Base-by-base conservation (phyloP, 495 filamentous ascomycete species). In the Daldinia grandis region DNA sequence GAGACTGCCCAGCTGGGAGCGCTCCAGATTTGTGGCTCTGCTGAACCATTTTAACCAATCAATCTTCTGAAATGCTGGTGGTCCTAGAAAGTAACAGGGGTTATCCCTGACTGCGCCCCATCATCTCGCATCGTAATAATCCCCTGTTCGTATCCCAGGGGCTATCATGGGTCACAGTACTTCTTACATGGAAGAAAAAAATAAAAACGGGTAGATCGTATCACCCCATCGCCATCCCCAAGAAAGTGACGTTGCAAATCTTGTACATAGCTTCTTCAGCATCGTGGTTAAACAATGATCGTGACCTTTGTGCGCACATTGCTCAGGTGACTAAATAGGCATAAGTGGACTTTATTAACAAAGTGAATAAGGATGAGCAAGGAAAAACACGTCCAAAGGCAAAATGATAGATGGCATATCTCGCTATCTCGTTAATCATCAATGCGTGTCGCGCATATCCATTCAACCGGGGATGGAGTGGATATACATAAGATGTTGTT, bases 71-170 rank as follows among this genome's bases (percentile, higher is more conserved):
- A 58, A 35, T 7, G 35, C 4, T 33, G 8, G 17, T 25, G n/a
- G 53, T 44, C 47, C 55, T 25, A 63, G 15, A 25, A 59, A 1
- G 44, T 9, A 35, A 53, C 65, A 57, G 42, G 65, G 57, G 24
- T 24, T 0, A 64, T 58, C 62, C 58, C 24, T 44, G 44, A 51
- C 70, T 73, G 70, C 65, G 70, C 70, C 70, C 70, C 70, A 56
- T 65, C 58, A 65, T 73, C 62, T 73, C 60, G 25, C 61, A 69
- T 73, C 70, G 65, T 69, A 64, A 73, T 58, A 62, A 38, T 62
- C 49, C 68, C 70, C 65, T 69, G 70, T 65, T 69, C 65, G 70
- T 69, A 73, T 73, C 70, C 70, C n/a, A 65, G 65, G 57, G 70
- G 62, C 54, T 53, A 69, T 73, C 65, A 66, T 44, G 50, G 25